Percentiles rank a stretch among this genome's conserved stretches.
phyloP scores from a whole-genome alignment of 78 protist species.

The Planoprotostelium fungivorum region DNA sequence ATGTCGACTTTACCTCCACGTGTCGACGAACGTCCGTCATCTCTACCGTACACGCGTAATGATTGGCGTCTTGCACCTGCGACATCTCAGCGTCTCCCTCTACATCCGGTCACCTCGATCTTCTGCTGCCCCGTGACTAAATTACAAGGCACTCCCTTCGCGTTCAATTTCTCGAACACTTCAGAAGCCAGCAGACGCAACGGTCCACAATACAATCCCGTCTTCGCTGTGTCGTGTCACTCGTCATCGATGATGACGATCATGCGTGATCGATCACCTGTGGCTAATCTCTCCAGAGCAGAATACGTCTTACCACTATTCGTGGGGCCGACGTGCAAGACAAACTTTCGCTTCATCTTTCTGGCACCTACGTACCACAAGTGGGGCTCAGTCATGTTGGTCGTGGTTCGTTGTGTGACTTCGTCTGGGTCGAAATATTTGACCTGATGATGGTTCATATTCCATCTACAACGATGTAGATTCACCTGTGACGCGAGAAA shows the following conservation, averaged over 20 bases:
- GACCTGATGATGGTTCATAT: not conserved
- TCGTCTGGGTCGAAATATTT: not conserved
- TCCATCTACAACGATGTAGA: not conserved
- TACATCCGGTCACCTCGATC: no score
- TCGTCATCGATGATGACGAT: not conserved
- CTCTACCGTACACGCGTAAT: no score
- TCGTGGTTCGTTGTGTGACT: not conserved
- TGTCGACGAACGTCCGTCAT: no score
- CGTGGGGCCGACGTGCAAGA: constrained; percentile 63
- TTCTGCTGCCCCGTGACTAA: constrained; percentile 35
- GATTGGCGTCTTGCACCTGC: no score
- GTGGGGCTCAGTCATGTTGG: not conserved
- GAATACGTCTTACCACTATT: constrained; percentile 55
- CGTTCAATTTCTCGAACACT: constrained; percentile 24
- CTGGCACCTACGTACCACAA: not conserved
- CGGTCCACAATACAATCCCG: constrained; percentile 66
- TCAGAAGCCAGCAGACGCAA: constrained; percentile 48
- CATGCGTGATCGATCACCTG: not conserved
- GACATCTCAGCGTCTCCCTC: no score
- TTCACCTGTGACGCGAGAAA: not conserved
- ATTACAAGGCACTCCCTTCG: not conserved
- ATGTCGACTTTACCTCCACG: no score
- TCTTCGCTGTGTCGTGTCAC: constrained; percentile 4
- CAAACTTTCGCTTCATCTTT: constrained; percentile 30
- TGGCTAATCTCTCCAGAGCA: constrained; percentile 27